phyloP scores from a whole-genome alignment of 345 rosid species.

The Acer saccharum region DNA sequence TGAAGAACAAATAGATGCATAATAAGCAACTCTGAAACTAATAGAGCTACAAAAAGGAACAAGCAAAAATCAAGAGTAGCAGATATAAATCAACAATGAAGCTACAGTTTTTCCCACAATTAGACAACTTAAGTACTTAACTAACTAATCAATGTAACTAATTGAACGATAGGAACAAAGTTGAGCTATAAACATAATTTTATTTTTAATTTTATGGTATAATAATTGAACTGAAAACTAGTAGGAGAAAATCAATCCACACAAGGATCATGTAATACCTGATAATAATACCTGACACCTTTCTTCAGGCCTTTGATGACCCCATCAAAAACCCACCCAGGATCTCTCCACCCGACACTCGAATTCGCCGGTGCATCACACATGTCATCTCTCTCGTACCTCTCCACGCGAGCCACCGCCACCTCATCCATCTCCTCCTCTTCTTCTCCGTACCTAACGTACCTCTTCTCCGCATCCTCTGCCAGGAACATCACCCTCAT shows the following conservation, averaged over 20 bases:
- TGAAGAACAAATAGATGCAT: not conserved
- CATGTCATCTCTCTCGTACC: constrained; percentile 80
- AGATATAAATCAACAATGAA: too few relatives aligned
- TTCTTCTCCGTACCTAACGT: constrained; percentile 61
- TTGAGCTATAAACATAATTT: too few relatives aligned
- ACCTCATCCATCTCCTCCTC: constrained; percentile 33
- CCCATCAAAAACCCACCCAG: constrained; percentile 80
- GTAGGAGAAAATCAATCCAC: too few relatives aligned
- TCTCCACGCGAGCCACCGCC: constrained; percentile 52
- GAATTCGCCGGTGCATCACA: constrained; percentile 80
- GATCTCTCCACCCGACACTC: constrained; percentile 89
- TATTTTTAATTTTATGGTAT: too few relatives aligned
- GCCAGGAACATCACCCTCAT: constrained; percentile 87
- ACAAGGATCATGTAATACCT: constrained; percentile 38
- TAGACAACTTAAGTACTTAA: too few relatives aligned
- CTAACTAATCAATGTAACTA: too few relatives aligned
- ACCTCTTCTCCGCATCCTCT: constrained; percentile 62
- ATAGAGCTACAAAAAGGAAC: too few relatives aligned
- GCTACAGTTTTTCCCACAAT: too few relatives aligned
- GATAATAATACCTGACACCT: constrained; percentile 68
- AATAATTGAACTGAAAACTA: too few relatives aligned
- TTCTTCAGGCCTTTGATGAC: constrained; percentile 61
- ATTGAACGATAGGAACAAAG: too few relatives aligned
- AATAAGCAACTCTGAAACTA: too few relatives aligned
- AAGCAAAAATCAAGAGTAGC: too few relatives aligned